A percentile compares a stretch with the other conserved stretches of the same genome.
These are phyloP conservation scores for Phallus indusiatus DNA, from an alignment of 768 basidiomycete species.

Conservation along the genomic window DNA sequence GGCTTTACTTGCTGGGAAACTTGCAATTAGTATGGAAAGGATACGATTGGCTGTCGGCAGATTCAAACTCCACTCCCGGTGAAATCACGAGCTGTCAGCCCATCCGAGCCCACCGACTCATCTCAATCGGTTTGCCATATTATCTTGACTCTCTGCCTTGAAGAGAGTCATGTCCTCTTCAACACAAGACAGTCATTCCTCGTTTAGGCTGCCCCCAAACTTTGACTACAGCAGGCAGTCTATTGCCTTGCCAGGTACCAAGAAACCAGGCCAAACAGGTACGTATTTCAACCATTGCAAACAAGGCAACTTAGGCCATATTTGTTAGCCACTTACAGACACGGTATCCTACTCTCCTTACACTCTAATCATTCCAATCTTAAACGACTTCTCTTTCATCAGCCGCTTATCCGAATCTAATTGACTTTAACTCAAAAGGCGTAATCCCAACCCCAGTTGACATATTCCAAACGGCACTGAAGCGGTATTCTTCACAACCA, in stretches of 20 bases:
- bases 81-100: background rate
- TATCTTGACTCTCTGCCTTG: background rate
- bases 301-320: too few species aligned
- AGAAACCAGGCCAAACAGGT: constrained; percentile 75
- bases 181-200: background rate
- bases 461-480: constrained; percentile 57
- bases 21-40: background rate
- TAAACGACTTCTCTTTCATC: background rate
- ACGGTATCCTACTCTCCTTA: too few species aligned
- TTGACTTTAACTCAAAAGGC: background rate
- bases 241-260: constrained; percentile 70
- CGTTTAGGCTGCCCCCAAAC: constrained; percentile 22
- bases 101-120: too few species aligned
- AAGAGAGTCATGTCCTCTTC: background rate
- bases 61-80: background rate
- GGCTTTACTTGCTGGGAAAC: too few species aligned
- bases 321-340: too few species aligned
- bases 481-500: constrained; percentile 33
- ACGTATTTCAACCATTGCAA: constrained; percentile 13
- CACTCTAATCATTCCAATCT: background rate
- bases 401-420: background rate
- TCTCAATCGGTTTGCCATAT: background rate
- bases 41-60: background rate
- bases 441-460: constrained; percentile 43
- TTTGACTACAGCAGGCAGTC: constrained; percentile 51